Conservation (phyloP, 306 rosid genomes). For the Carpinus fangiana region DNA sequence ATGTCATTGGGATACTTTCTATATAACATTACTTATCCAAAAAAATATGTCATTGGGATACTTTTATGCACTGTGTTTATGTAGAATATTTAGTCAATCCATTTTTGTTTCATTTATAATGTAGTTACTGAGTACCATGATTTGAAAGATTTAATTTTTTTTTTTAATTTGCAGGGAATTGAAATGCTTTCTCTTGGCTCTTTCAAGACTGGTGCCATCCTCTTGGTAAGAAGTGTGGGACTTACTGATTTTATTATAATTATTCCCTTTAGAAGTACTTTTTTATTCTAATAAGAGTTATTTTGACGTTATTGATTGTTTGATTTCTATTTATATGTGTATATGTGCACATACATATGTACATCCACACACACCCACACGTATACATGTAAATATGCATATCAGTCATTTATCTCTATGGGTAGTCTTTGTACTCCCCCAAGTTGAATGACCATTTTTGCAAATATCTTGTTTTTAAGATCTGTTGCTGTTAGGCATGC, state of each 20-base stretch:
- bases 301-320: neutral
- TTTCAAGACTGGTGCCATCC: slow-evolving; percentile 97
- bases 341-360: neutral
- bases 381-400: neutral
- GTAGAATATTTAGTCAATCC: neutral
- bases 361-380: too few species aligned
- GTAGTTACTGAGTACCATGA: neutral
- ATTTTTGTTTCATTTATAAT: neutral
- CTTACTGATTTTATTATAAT: slow-evolving; percentile 1
- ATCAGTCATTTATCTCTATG: neutral
- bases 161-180: slow-evolving; percentile 68
- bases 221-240: slow-evolving; percentile 63
- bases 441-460: neutral
- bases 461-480: slow-evolving; percentile 8
- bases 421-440: neutral
- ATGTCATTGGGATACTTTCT: neutral
- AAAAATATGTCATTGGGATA: neutral
- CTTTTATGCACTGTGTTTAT: neutral
- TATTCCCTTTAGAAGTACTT: slow-evolving; percentile 1
- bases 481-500: neutral
- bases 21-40: too few species aligned
- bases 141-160: slow-evolving; percentile 10
- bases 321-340: too few species aligned
- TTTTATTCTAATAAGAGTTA: neutral
- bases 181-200: slow-evolving; percentile 99